phyloP scores from a whole-genome alignment of 768 basidiomycete species.

The Bullera alba region DNA sequence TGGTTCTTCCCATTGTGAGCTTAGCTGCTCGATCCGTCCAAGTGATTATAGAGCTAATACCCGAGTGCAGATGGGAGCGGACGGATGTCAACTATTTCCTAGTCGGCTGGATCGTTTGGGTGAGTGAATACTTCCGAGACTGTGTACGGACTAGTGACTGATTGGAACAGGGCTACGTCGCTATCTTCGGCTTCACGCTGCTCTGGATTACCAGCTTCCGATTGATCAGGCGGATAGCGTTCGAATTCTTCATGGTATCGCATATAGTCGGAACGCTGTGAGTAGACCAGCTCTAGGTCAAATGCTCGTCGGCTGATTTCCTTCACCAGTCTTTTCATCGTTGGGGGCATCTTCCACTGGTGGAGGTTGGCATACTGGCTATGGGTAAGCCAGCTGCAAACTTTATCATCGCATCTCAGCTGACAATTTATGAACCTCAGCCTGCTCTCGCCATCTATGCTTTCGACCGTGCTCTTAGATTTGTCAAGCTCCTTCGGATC shows the following conservation, averaged over 20 bases:
- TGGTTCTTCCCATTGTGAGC: slow-evolving; percentile 22
- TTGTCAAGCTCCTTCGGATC: slow-evolving; percentile 23
- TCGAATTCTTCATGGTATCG: slow-evolving; percentile 44
- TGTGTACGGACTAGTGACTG: too few species aligned
- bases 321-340: slow-evolving; percentile 19
- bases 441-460: slow-evolving; percentile 40
- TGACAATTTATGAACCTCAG: slow-evolving; percentile 9
- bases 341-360: slow-evolving; percentile 35
- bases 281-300: slow-evolving; percentile 1
- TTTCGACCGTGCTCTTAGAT: slow-evolving; percentile 37
- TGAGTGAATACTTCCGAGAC: too few species aligned
- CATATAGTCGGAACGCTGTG: slow-evolving; percentile 42
- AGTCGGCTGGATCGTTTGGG: too few species aligned
- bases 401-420: not conserved
- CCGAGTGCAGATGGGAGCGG: too few species aligned
- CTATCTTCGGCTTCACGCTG: slow-evolving; percentile 24
- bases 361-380: slow-evolving; percentile 21
- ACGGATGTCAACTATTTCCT: too few species aligned
- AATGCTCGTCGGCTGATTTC: not conserved
- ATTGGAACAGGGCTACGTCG: slow-evolving; percentile 18
- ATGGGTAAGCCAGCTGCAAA: slow-evolving; percentile 10
- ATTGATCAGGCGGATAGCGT: slow-evolving; percentile 30
- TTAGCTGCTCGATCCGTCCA: too few species aligned
- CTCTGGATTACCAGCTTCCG: slow-evolving; percentile 32
- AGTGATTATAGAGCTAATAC: too few species aligned